Base-by-base conservation (phyloP, 495 filamentous ascomycete genomes). In the Chaetomium tenue region DNA sequence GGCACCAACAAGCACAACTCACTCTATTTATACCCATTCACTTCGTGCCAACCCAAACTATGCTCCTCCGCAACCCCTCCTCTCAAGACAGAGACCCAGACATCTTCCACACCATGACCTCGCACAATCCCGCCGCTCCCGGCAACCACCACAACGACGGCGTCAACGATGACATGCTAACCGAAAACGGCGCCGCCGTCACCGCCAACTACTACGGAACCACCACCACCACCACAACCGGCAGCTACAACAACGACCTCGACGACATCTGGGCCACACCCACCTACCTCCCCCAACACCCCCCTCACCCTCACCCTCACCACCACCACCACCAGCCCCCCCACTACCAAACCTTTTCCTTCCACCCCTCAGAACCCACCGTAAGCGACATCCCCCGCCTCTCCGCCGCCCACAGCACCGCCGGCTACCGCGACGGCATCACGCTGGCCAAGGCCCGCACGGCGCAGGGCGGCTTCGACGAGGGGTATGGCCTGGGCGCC, bases 371-470 rank as follows among this genome's bases (percentile, higher is more conserved):
- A 87, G 18, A 46, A 0, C 20, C 22, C 12, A 20, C 46, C 13
- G 20, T 54, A 23, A 58, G 54, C 48, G 91, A 94, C 68, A 82
- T 92, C 56, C 88, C 89, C n/a, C 84, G 87, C 58, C 83, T 95
- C 16, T 86, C 86, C 64, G 78, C 83, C 48, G 86, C 86, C 64
- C 93, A 97, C 75, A 82, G 84, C 40, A 97, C 87, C 9, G 86
- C 89, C n/a, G 93, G 94, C 56, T 98, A 97, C 77, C 88, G 93
- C 63, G 91, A 93, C 65, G 93, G 94, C 63, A 86, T 97, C 65
- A 79, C 89, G 4, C 69, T 72, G 4, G 88, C 88, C 22, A 97
- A 97, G 74, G 77, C 80, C 16, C 67, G 80, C 55, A 84, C 83
- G 65, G 82, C 95, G 15, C 93, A 98, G 71, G 74, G 75, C 20